phyloP scores from a whole-genome alignment of 2,329 filamentous ascomycete species.

The Rhinocladiella mackenziei region DNA sequence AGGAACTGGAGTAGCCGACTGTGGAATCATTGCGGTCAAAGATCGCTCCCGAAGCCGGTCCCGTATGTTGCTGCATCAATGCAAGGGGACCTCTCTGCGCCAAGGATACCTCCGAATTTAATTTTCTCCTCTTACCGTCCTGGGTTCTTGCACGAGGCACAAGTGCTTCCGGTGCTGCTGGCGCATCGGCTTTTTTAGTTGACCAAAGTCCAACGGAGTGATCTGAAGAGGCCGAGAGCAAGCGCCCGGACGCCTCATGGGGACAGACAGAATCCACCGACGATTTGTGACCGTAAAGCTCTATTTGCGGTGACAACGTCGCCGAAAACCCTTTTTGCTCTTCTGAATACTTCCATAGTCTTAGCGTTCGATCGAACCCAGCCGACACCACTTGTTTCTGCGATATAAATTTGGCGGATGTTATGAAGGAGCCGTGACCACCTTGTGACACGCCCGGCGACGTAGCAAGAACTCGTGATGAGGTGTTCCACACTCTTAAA shows the following conservation, averaged over 20 bases:
- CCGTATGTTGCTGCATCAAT: conserved; percentile 67
- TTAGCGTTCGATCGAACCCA: conserved; percentile 77
- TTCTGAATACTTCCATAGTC: conserved; percentile 85
- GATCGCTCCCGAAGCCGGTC: conserved; percentile 70
- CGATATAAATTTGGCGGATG: conserved; percentile 78
- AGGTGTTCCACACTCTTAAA: conserved; percentile 82
- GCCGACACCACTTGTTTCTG: conserved; percentile 74
- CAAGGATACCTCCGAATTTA: conserved; percentile 54
- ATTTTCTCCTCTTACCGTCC: conserved; percentile 71
- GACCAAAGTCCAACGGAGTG: conserved; percentile 86
- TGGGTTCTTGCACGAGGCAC: conserved; percentile 63
- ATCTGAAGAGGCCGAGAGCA: conserved; percentile 83
- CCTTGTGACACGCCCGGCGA: conserved; percentile 63
- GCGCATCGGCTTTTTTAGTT: conserved; percentile 69
- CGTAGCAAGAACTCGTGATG: conserved; percentile 76
- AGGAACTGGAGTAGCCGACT: conserved; percentile 84
- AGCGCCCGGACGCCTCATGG: conserved; percentile 66
- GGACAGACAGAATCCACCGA: conserved; percentile 62
- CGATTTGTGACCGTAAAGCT: conserved; percentile 77
- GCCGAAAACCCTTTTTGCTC: conserved; percentile 57
- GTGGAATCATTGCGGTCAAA: conserved; percentile 84
- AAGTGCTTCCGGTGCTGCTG: conserved; percentile 63
- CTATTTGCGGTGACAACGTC: conserved; percentile 66
- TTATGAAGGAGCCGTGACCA: conserved; percentile 72
- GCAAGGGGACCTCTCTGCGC: conserved; percentile 74